phyloP scores from a whole-genome alignment of 2,329 filamentous ascomycete species.

The Tolypocladium ovalisporum region DNA sequence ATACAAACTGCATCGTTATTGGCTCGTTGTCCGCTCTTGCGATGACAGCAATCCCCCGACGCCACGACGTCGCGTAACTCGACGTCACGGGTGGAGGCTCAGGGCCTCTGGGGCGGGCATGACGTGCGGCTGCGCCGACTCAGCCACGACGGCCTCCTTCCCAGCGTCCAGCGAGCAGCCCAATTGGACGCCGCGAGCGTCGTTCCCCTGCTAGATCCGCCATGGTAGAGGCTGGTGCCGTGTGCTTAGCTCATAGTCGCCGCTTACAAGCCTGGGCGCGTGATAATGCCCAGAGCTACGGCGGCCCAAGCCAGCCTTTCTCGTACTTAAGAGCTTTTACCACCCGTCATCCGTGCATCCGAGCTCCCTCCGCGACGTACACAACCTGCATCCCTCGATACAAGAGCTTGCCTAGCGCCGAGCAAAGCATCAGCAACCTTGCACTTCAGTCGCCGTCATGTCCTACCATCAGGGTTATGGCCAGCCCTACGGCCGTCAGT shows the following conservation, averaged over 20 bases:
- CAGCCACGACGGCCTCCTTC: background rate
- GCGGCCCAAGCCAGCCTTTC: background rate
- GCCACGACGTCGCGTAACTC: background rate
- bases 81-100: background rate
- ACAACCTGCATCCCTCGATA: background rate
- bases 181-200: background rate
- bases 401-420: background rate
- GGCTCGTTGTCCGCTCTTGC: background rate
- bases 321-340: background rate
- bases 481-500: slow-evolving; percentile 25
- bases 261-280: background rate
- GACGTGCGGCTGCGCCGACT: background rate
- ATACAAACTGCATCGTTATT: background rate
- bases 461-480: slow-evolving; percentile 23
- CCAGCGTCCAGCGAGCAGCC: background rate
- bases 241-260: background rate
- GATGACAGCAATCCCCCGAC: background rate
- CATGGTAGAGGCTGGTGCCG: background rate
- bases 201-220: background rate
- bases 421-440: background rate
- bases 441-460: slow-evolving; percentile 12
- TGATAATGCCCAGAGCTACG: background rate
- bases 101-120: background rate
- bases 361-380: background rate
- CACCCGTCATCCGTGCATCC: background rate